Percentiles rank a stretch among this genome's conserved stretches.
phyloP scores from a whole-genome alignment of 2,329 filamentous ascomycete genomes.

The Coniosporium uncinatum region DNA sequence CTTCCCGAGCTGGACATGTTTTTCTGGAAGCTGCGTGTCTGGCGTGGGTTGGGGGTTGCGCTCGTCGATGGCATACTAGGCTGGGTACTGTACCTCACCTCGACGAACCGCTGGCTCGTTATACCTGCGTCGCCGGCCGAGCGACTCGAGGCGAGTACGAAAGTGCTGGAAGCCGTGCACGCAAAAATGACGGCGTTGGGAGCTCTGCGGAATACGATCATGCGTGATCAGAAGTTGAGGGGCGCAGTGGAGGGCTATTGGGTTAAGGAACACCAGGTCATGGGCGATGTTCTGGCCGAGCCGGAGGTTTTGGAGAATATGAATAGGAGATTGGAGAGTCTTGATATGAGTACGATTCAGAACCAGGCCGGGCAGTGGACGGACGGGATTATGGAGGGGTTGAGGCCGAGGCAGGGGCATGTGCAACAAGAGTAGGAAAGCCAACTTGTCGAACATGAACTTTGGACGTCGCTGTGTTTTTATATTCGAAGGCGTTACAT shows the following conservation, averaged over 20 bases:
- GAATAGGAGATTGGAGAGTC: slow-evolving; percentile 58
- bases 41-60: slow-evolving; percentile 60
- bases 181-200: slow-evolving; percentile 67
- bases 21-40: slow-evolving; percentile 62
- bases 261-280: slow-evolving; percentile 68
- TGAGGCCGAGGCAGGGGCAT: slow-evolving; percentile 5
- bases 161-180: slow-evolving; percentile 52
- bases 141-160: slow-evolving; percentile 55
- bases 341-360: slow-evolving; percentile 56
- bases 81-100: slow-evolving; percentile 65
- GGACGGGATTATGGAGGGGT: slow-evolving; percentile 15
- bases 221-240: slow-evolving; percentile 68
- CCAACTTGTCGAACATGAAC: too few relatives aligned
- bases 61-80: slow-evolving; percentile 59
- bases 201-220: slow-evolving; percentile 74
- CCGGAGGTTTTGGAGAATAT: slow-evolving; percentile 68
- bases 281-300: slow-evolving; percentile 74
- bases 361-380: slow-evolving; percentile 59
- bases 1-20: slow-evolving; percentile 60
- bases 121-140: slow-evolving; percentile 55
- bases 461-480: too few relatives aligned
- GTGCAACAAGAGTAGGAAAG: slow-evolving; percentile 1
- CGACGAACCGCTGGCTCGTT: slow-evolving; percentile 75
- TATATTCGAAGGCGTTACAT: too few relatives aligned
- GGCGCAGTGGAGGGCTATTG: slow-evolving; percentile 68